Conservation (phyloP, 2,329 filamentous ascomycete genomes). For the Coleophoma eucalyptorum region DNA sequence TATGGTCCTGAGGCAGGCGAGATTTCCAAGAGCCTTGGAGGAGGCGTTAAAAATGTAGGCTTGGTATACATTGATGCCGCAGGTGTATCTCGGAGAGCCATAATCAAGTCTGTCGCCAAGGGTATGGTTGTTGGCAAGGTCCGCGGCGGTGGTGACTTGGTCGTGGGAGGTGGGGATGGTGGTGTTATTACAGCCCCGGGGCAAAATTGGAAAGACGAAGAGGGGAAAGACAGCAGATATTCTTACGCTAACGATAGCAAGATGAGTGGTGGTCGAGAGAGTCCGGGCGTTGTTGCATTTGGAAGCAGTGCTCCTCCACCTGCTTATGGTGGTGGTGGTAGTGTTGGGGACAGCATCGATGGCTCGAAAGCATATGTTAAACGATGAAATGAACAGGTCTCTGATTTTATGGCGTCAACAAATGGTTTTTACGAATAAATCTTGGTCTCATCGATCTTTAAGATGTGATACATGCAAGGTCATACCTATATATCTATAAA, state of each 20-base stretch:
- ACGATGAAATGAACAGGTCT: too few species aligned
- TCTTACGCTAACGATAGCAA: conserved; percentile 16
- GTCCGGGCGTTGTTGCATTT: conserved; percentile 19
- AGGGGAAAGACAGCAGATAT: conserved; percentile 14
- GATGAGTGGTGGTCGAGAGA: conserved; percentile 17
- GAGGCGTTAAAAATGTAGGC: conserved; percentile 92
- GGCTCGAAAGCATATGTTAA: conserved; percentile 12
- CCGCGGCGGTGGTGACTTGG: conserved; percentile 66
- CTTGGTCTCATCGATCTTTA: too few species aligned
- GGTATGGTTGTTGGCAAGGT: conserved; percentile 90
- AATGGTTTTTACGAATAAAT: too few species aligned
- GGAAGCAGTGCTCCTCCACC: conserved; percentile 17
- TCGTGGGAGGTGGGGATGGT: conserved; percentile 59
- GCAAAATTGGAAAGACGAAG: conserved; percentile 20
- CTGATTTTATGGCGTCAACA: too few species aligned
- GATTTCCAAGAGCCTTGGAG: conserved; percentile 70
- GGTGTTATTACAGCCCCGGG: conserved; percentile 11
- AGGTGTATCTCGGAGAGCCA: conserved; percentile 82
- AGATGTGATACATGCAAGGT: too few species aligned
- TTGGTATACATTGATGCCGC: conserved; percentile 96
- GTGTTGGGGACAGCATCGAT: conserved; percentile 17
- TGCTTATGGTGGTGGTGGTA: conserved; percentile 12
- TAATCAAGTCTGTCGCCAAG: conserved; percentile 93
- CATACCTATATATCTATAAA: too few species aligned
- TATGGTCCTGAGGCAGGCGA: conserved; percentile 84